Percentiles rank a stretch among this genome's conserved stretches.
Conservation (phyloP, 345 rosid species). For the Eucalyptus globulus region DNA sequence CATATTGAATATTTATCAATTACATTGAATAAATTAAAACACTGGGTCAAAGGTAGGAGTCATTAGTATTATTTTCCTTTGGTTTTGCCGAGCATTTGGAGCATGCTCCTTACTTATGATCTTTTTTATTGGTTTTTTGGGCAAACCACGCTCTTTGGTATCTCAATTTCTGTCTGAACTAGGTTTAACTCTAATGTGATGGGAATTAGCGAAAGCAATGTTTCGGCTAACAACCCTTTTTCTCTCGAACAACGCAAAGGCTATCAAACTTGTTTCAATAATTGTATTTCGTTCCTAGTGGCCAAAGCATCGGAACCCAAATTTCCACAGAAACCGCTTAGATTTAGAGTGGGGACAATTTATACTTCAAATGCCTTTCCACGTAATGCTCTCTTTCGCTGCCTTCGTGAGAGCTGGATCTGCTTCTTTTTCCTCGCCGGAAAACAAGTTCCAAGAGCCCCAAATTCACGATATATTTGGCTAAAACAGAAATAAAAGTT, state of each 20-base stretch:
- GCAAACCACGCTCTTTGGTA: background rate
- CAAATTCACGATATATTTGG: background rate
- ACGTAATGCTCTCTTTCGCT: background rate
- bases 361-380: background rate
- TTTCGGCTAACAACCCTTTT: background rate
- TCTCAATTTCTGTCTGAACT: background rate
- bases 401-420: background rate
- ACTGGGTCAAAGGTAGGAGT: too few species aligned
- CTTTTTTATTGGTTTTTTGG: background rate
- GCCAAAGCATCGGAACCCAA: background rate
- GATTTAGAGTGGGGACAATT: background rate
- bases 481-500: background rate
- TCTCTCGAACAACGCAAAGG: background rate
- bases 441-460: background rate
- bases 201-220: background rate
- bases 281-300: background rate
- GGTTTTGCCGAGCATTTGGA: too few species aligned
- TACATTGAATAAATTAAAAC: too few species aligned
- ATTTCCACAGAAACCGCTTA: background rate
- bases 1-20: too few species aligned
- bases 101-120: background rate
- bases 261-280: background rate
- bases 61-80: too few species aligned
- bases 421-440: background rate
- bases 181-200: background rate